These are phyloP conservation scores for Aspergillus diversus DNA, from an alignment of 495 filamentous ascomycete genomes.

Conservation along the genomic window DNA sequence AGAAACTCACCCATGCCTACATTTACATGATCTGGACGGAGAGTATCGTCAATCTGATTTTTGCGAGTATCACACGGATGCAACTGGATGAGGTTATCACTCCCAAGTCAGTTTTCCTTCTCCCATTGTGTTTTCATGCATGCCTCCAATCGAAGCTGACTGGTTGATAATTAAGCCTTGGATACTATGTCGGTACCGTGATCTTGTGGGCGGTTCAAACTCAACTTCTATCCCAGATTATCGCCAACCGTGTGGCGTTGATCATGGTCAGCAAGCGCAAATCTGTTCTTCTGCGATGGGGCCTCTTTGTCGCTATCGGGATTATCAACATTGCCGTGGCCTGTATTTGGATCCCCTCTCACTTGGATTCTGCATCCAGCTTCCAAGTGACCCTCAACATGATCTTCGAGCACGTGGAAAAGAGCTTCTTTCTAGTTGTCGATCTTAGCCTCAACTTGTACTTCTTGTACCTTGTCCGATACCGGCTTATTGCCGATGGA, in stretches of 20 bases:
- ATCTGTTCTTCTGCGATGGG: constrained; percentile 41
- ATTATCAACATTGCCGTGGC: constrained; percentile 50
- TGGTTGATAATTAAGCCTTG: neutral
- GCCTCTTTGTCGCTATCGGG: constrained; percentile 43
- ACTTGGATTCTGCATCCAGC: constrained; percentile 20
- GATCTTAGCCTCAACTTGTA: constrained; percentile 51
- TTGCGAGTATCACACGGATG: constrained; percentile 43
- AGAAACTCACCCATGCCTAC: constrained; percentile 21
- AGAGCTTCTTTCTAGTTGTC: constrained; percentile 50
- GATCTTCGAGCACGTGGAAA: constrained; percentile 55
- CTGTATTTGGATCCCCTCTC: constrained; percentile 54
- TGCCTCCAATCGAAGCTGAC: neutral
- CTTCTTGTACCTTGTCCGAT: constrained; percentile 51
- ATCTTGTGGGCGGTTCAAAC: constrained; percentile 44
- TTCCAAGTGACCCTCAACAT: constrained; percentile 47
- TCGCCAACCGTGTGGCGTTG: constrained; percentile 51
- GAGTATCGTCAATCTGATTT: constrained; percentile 37
- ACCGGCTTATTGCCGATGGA: constrained; percentile 49
- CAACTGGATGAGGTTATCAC: constrained; percentile 36
- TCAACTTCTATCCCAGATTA: constrained; percentile 51
- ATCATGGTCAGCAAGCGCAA: constrained; percentile 35
- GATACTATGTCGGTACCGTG: constrained; percentile 26
- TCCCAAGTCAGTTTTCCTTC: constrained; percentile 1
- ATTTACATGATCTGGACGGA: constrained; percentile 50
- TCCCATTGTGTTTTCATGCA: neutral